A percentile compares a stretch with the other conserved stretches of the same genome.
These are phyloP conservation scores for Ramaria sp. DNA, from an alignment of 768 basidiomycete species.

Conservation along the genomic window DNA sequence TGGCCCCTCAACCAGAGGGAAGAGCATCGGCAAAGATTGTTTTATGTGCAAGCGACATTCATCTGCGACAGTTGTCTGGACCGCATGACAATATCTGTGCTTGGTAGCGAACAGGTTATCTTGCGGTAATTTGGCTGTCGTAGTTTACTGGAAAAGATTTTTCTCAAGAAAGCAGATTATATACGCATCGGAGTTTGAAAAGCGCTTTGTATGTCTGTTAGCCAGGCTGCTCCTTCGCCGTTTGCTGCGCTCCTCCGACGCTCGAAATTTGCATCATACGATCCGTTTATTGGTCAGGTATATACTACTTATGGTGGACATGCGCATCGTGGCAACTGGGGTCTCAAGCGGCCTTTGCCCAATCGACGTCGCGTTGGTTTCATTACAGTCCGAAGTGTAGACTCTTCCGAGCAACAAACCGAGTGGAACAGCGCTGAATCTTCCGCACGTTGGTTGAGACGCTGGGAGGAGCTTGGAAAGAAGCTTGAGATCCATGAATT, in stretches of 20 bases:
- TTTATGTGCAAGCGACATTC: conserved; percentile 39
- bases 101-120: neutral
- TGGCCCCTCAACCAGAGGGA: conserved; percentile 84
- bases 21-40: conserved; percentile 88
- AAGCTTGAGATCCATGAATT: conserved; percentile 20
- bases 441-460: conserved; percentile 56
- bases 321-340: conserved; percentile 72
- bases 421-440: conserved; percentile 63
- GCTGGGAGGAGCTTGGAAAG: conserved; percentile 52
- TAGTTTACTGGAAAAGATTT: neutral
- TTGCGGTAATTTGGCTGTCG: conserved; percentile 7
- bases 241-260: conserved; percentile 70
- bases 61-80: conserved; percentile 12
- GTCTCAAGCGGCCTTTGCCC: conserved; percentile 73
- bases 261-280: conserved; percentile 73
- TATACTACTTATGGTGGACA: conserved; percentile 63
- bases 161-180: neutral
- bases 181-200: neutral
- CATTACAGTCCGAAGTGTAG: conserved; percentile 57
- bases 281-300: conserved; percentile 66
- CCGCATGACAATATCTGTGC: conserved; percentile 24
- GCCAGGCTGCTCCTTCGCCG: conserved; percentile 39
- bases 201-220: neutral
- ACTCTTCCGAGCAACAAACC: conserved; percentile 63
- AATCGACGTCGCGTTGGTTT: conserved; percentile 51